Percentiles rank a stretch among this genome's conserved stretches.
Evolutionary conservation across 2,329 filamentous ascomycete species (phyloP).

Genomic region (Colletotrichum tropicale): DNA sequence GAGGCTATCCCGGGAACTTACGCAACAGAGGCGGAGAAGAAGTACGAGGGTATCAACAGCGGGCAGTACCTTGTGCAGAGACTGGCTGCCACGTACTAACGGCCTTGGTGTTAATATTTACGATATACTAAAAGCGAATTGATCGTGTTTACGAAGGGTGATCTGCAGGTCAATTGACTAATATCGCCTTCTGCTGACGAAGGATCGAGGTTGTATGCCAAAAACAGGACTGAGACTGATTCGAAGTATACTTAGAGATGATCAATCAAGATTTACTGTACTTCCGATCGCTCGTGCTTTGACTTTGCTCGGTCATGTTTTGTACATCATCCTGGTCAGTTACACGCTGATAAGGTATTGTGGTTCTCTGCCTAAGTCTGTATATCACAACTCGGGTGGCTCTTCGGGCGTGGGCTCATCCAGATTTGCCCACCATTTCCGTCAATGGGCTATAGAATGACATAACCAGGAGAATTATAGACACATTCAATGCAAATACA

Average conservation of each 20-base stretch:
- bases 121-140: not conserved
- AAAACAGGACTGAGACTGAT: not conserved
- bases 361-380: not conserved
- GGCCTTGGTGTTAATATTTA: not conserved
- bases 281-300: not conserved
- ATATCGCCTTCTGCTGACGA: not conserved
- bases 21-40: constrained; percentile 67
- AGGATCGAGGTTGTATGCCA: not conserved
- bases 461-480: not conserved
- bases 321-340: not conserved
- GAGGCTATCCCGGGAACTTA: constrained; percentile 84
- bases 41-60: constrained; percentile 78
- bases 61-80: constrained; percentile 83
- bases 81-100: constrained; percentile 73
- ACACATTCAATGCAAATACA: not conserved
- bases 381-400: not conserved
- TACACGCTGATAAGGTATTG: not conserved
- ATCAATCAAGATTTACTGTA: not conserved
- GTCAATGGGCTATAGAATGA: not conserved
- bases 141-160: not conserved
- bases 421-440: not conserved
- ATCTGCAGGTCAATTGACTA: not conserved
- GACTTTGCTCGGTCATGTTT: not conserved
- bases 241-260: not conserved
- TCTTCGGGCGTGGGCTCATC: not conserved